A percentile compares a stretch with the other conserved stretches of the same genome.
These are phyloP conservation scores for Trichoderma sp. DNA, from an alignment of 2,329 filamentous ascomycete species.

Conservation along the genomic window DNA sequence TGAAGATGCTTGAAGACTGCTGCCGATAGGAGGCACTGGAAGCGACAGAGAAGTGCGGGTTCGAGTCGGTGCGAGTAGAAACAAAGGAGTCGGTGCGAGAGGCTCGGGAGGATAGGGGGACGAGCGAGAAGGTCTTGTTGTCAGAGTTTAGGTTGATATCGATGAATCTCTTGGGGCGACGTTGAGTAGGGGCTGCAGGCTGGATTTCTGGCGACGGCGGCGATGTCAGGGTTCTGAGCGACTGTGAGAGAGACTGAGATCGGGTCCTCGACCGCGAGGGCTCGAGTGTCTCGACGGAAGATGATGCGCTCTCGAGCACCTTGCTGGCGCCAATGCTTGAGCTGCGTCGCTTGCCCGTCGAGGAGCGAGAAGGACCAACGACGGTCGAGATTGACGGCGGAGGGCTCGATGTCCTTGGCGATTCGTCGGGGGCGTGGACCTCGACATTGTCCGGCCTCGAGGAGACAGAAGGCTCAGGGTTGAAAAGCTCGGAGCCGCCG, in stretches of 20 bases:
- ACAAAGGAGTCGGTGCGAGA: constrained; percentile 36
- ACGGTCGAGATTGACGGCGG: constrained; percentile 11
- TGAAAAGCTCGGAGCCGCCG: constrained; percentile 34
- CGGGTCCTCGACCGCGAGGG: constrained; percentile 10
- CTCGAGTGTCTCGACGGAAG: neutral
- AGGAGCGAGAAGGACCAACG: neutral
- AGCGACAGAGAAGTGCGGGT: constrained; percentile 47
- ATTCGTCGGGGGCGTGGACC: constrained; percentile 13
- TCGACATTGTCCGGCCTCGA: constrained; percentile 19
- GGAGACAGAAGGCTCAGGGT: neutral
- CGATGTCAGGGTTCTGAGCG: constrained; percentile 26
- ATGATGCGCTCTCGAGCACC: neutral
- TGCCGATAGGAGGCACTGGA: constrained; percentile 53
- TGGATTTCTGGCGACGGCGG: constrained; percentile 29
- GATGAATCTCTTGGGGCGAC: constrained; percentile 45
- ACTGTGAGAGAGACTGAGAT: constrained; percentile 19
- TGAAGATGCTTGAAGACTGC: constrained; percentile 51
- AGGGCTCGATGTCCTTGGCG: constrained; percentile 7
- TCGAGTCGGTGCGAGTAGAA: constrained; percentile 36
- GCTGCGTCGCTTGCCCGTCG: constrained; percentile 7
- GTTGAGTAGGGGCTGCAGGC: constrained; percentile 35
- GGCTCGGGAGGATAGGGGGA: constrained; percentile 40
- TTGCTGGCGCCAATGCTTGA: neutral
- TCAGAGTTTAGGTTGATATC: constrained; percentile 57
- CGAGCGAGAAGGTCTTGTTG: constrained; percentile 62